These are phyloP conservation scores for Calvatia gigantea DNA, from an alignment of 768 basidiomycete genomes.

Conservation along the genomic window DNA sequence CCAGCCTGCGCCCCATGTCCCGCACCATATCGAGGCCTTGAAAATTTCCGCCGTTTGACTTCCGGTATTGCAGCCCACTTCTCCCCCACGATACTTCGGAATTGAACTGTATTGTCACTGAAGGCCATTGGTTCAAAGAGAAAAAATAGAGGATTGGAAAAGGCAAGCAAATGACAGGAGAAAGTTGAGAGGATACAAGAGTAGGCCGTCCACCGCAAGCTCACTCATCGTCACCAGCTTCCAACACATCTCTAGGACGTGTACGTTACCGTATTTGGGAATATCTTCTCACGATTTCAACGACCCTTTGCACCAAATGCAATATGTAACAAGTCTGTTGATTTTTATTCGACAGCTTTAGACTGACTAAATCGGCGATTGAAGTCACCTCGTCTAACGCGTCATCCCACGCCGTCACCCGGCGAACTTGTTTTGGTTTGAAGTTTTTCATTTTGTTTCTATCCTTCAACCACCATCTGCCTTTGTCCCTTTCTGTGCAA, in stretches of 20 bases:
- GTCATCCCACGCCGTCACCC: neutral
- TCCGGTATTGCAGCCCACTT: slow-evolving; percentile 39
- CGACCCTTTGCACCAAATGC: too few relatives aligned
- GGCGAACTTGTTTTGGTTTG: neutral
- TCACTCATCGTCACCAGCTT: neutral
- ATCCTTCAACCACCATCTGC: slow-evolving; percentile 20
- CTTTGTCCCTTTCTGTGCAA: neutral
- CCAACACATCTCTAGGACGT: neutral
- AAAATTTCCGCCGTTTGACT: slow-evolving; percentile 48
- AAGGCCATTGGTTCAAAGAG: slow-evolving; percentile 60
- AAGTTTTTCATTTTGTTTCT: slow-evolving; percentile 9
- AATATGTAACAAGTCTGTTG: too few relatives aligned
- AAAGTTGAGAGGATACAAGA: neutral
- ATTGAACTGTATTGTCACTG: slow-evolving; percentile 59
- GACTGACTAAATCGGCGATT: too few relatives aligned
- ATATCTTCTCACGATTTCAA: neutral
- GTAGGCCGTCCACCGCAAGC: neutral
- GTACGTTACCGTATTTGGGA: neutral
- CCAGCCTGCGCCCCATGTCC: slow-evolving; percentile 34
- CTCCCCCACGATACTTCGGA: slow-evolving; percentile 47
- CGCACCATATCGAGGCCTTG: slow-evolving; percentile 22
- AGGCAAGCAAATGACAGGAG: slow-evolving; percentile 2
- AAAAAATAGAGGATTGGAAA: slow-evolving; percentile 1
- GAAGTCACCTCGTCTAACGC: too few relatives aligned
- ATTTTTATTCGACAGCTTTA: too few relatives aligned